Base-by-base conservation (phyloP, 768 basidiomycete species). In the Agaricus sinodeliciosus region DNA sequence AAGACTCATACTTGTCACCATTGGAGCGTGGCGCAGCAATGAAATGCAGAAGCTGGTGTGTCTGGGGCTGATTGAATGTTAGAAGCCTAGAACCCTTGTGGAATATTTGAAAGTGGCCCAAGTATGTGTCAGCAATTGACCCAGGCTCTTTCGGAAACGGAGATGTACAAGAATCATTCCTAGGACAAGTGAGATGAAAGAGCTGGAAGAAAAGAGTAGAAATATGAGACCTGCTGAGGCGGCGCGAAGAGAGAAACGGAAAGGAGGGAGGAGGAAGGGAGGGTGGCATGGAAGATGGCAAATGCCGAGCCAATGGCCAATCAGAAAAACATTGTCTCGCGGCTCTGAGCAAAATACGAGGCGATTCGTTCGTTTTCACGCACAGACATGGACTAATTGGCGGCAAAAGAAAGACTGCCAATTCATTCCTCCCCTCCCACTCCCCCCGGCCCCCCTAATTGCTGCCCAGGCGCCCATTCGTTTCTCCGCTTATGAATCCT, bases 231-330 rank as follows among this genome's bases (percentile, higher is more conserved):
- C 12, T 15, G 11, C 16, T 26, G 28, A 43, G 8, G n/a, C 31
- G 27, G 16, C 11, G 26, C 35, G 40, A 18, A 40, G 41, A 27
- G 18, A 11, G 15, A 26, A 31, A 13, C 18, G 46, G 45, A 48
- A 26, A 48, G 39, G 45, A 48, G 45, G 55, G 51, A 53, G 55
- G 51, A 53, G 51, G 46, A 43, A 36, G 26, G 40, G 50, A 13
- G 42, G 42, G 43, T 31, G 43, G n/a, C 26, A n/a, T 62, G 65
- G 69, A 69, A 68, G 68, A 69, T 69, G 70, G 70, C 55, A 66
- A 67, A 58, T 43, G 68, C 70, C 69, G 70, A 60, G 57, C 70
- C 70, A 71, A 71, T 71, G 42, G 59, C 60, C 62, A 50, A 0
- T 54, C 46, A n/a, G 12, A 42, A 63, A 61, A 57, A 13, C 44